Base-by-base conservation (phyloP, 441 rosid genomes). In the Bruguiera hainesii region DNA sequence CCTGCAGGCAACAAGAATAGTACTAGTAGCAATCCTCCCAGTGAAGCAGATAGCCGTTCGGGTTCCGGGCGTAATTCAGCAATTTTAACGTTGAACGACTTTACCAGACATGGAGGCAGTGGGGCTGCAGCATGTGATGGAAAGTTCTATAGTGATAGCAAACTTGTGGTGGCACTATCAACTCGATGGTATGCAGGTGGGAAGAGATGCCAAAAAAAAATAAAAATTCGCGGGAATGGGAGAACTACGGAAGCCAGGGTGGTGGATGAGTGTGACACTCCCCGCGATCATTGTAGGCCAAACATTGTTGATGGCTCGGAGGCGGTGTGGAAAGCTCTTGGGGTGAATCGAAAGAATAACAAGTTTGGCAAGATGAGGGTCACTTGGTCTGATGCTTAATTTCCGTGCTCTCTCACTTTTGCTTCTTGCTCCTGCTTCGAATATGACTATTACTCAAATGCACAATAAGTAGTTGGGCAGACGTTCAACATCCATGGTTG, bases 321-420 rank as follows among this genome's bases (percentile, higher is more conserved):
- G 49, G 72, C 72, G 1, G 76, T 73, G 49, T 63, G 76, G 76
- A 67, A 73, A 29, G 76, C 72, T 15, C 33, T 73, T 18, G 76
- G 73, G 11, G 23, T 58, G 8, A 69, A 69, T 18, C 52, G 64
- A 26, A 37, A 35, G 13, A 57, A 68, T 15, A 52, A 7, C 7
- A 18, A 37, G 11, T 68, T 65, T 65, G 73, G 66, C 19, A 51
- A 57, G 57, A 69, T 64, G 66, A 46, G 55, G 16, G 9, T 68
- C 28, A 64, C 77, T 62, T 68, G 70, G 73, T 21, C 59, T 7
- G 73, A 68, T 39, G 70, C 63, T 58, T 63, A 56, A 73, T 20
- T 65, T 56, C 2, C 46, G 19, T 4, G 48, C 48, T 42, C 48
- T 42, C 15, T 37, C 15, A 2, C 15, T 37, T 37, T 10, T 37